A percentile compares a stretch with the other conserved stretches of the same genome.
phyloP scores from a whole-genome alignment of 352 stramenopile genomes.

The Vaucheria bursata region DNA sequence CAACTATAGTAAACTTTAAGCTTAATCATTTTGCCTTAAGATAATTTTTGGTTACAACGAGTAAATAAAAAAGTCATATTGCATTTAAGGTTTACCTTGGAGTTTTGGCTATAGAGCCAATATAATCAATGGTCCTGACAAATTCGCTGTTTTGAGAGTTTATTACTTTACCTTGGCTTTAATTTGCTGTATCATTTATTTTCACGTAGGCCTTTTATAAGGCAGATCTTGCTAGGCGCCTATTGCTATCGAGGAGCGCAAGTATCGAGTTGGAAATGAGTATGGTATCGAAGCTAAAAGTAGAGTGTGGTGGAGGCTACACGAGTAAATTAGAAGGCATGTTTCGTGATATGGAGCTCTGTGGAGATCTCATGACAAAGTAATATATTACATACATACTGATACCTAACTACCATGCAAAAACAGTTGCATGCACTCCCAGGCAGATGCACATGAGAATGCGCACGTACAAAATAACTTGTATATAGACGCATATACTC shows the following conservation, averaged over 20 bases:
- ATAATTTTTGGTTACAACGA: no score
- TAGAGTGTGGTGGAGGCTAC: constrained; percentile 90
- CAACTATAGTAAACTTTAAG: no score
- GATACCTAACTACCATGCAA: neutral
- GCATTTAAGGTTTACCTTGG: no score
- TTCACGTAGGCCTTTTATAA: constrained; percentile 97
- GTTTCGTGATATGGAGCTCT: constrained; percentile 98
- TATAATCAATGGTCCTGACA: no score
- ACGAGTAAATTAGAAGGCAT: constrained; percentile 98
- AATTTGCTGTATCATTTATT: no score
- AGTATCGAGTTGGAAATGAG: constrained; percentile 88
- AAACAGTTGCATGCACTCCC: neutral
- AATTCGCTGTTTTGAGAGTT: no score
- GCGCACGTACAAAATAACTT: neutral
- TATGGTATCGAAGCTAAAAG: constrained; percentile 94
- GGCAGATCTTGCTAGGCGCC: constrained; percentile 87
- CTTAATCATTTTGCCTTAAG: no score
- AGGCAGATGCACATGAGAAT: neutral
- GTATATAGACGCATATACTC: neutral
- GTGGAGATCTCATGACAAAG: constrained; percentile 81
- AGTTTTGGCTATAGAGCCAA: no score
- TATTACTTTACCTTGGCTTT: no score
- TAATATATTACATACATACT: constrained; percentile 50
- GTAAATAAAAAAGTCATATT: no score
- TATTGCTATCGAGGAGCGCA: constrained; percentile 73